Evolutionary conservation across 2,329 filamentous ascomycete species (phyloP), one percentile per base, ranked within the genome.

Genomic region (Knufia fluminis): DNA sequence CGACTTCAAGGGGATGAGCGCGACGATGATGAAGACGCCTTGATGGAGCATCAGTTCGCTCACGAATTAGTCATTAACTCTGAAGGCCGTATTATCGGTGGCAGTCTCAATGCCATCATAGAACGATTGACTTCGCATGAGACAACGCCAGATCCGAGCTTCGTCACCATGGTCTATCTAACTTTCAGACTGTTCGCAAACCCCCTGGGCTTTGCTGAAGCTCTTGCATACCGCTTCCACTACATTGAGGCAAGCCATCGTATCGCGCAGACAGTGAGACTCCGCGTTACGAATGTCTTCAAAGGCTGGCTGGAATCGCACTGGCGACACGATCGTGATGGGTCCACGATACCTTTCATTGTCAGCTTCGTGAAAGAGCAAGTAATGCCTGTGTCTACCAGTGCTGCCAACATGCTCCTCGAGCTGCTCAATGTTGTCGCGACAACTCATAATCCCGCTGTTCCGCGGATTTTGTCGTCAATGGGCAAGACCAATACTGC

Each of bases 261-360:
- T 51, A 78, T 90, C 54, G 82, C 89, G 19, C 78, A 76, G 2
- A 87, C 91, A 0, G 91, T 97, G 19, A 82, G 90, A 45, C 72
- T 98, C 42, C 81, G 92, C 46, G 88, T 97, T 1, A 97, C 94
- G 72, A 97, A 98, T 64, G 83, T 89, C 50, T 88, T 98, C 75
- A 98, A 98, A 68, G 86, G 86, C 36, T 98, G 92, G 92, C 73
- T 98, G 17, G 92, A 97, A 69, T 92, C 86, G 4, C 89, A 98
- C 67, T 98, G 92, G 91, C 81, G 85, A 42, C 80, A 87, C 55
- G 80, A 88, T 52, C 81, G 82, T 9, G 92, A 98, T 63, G 78
- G 79, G 47, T 76, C 80, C 10, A 88, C 90, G 1, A 73, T 98
- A 7, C 73, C 77, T 0, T 71, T 85, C 43, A 94, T 98, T 54